Conservation (phyloP, 1,284 basidiomycete genomes). For the Phellopilus nigrolimitatus region DNA sequence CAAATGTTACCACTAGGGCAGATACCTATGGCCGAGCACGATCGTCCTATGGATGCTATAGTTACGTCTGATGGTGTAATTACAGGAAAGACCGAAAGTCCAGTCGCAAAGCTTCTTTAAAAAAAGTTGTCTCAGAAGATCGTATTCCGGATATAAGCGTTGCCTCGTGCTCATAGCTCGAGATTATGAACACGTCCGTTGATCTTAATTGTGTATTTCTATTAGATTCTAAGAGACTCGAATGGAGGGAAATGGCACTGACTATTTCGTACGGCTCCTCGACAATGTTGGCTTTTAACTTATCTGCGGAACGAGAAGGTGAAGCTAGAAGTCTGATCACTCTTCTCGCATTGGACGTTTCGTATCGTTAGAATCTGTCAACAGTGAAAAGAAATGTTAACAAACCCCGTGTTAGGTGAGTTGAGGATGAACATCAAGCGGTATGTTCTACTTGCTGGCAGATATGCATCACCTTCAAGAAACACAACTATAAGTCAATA, state of each 20-base stretch:
- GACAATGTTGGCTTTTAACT: constrained; percentile 17
- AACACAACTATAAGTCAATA: too few species aligned
- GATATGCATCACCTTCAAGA: constrained; percentile 27
- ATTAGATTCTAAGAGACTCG: background rate
- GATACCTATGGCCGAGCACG: constrained; percentile 55
- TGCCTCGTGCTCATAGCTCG: background rate
- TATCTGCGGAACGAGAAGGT: constrained; percentile 25
- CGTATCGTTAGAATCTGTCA: constrained; percentile 20
- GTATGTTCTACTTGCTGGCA: constrained; percentile 33
- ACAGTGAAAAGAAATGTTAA: constrained; percentile 7
- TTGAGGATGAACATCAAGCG: constrained; percentile 35
- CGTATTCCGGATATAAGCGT: too few species aligned
- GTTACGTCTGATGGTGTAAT: constrained; percentile 48
- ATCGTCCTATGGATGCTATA: constrained; percentile 66
- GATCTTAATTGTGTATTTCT: too few species aligned
- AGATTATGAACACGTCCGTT: background rate
- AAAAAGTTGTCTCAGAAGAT: too few species aligned
- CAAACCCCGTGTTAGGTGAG: constrained; percentile 34
- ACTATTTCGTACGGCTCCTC: constrained; percentile 33
- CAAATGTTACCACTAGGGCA: constrained; percentile 52
- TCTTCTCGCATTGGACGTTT: constrained; percentile 22
- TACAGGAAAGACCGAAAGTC: background rate
- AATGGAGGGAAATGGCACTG: constrained; percentile 20
- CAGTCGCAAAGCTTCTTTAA: background rate
- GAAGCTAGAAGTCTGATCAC: constrained; percentile 32